phyloP scores from a whole-genome alignment of 2,329 filamentous ascomycete genomes.

The Lomentospora prolificans region DNA sequence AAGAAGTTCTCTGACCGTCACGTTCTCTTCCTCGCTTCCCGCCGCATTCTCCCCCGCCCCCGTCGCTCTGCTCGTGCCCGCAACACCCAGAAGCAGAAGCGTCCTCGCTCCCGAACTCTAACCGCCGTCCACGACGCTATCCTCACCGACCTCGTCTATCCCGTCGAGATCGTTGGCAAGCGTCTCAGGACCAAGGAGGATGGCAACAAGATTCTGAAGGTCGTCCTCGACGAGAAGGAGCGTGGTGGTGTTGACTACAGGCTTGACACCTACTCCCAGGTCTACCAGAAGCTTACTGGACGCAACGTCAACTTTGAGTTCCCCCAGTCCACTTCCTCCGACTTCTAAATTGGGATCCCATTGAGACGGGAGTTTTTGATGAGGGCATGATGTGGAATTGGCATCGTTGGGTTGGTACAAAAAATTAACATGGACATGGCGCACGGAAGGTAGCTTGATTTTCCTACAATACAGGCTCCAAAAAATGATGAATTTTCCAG shows the following conservation, averaged over 20 bases:
- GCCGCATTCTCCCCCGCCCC: constrained; percentile 96
- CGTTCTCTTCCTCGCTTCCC: constrained; percentile 96
- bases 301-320: constrained; percentile 98
- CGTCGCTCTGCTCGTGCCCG: constrained; percentile 96
- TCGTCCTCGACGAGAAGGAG: constrained; percentile 99
- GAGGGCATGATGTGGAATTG: constrained; percentile 21
- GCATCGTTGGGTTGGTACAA: constrained; percentile 29
- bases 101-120: constrained; percentile 92
- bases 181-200: constrained; percentile 98
- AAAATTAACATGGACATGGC: constrained; percentile 2
- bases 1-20: constrained; percentile 99
- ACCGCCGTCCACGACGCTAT: constrained; percentile 98
- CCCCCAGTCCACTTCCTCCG: constrained; percentile 72
- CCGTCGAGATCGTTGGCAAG: constrained; percentile 99
- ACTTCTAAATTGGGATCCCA: constrained; percentile 55
- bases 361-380: neutral
- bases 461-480: constrained; percentile 12
- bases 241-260: constrained; percentile 98
- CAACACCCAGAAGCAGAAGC: constrained; percentile 97
- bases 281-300: constrained; percentile 96
- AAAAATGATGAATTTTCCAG: constrained; percentile 13
- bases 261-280: constrained; percentile 98
- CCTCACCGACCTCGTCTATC: constrained; percentile 96
- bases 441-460: constrained; percentile 11
- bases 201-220: constrained; percentile 96